Evolutionary conservation across 768 basidiomycete genomes (phyloP).

Genomic region (Trametes cinnabarina): DNA sequence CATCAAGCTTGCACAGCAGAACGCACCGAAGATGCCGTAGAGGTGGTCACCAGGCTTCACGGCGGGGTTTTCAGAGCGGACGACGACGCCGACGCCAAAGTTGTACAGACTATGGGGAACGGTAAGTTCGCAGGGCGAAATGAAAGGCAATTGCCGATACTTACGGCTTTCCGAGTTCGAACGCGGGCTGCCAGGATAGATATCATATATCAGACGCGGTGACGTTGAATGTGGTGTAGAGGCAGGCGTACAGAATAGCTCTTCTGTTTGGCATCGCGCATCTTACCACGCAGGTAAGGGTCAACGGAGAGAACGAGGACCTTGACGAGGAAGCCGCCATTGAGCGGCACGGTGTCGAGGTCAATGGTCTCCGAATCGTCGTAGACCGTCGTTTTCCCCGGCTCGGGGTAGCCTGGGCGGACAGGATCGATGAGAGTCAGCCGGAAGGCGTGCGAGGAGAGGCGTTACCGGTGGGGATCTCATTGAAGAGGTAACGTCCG

Average conservation of each 20-base stretch:
- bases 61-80: slow-evolving; percentile 25
- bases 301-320: slow-evolving; percentile 25
- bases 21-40: slow-evolving; percentile 24
- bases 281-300: slow-evolving; percentile 21
- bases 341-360: slow-evolving; percentile 24
- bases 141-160: not conserved
- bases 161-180: slow-evolving; percentile 29
- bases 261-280: slow-evolving; percentile 14
- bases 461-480: slow-evolving; percentile 29
- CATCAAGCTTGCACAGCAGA: slow-evolving; percentile 25
- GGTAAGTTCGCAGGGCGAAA: slow-evolving; percentile 2
- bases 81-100: slow-evolving; percentile 26
- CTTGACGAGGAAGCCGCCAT: slow-evolving; percentile 32
- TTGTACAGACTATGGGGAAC: slow-evolving; percentile 19
- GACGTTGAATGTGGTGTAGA: not conserved
- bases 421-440: not conserved
- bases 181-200: slow-evolving; percentile 11
- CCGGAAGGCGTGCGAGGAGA: not conserved
- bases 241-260: slow-evolving; percentile 18
- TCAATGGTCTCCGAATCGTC: slow-evolving; percentile 29
- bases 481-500: slow-evolving; percentile 29
- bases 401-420: slow-evolving; percentile 28
- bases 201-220: not conserved
- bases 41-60: slow-evolving; percentile 27
- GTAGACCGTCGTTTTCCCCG: slow-evolving; percentile 29